Evolutionary conservation across 768 basidiomycete genomes (phyloP).

Genomic region (Amanita phalloides): DNA sequence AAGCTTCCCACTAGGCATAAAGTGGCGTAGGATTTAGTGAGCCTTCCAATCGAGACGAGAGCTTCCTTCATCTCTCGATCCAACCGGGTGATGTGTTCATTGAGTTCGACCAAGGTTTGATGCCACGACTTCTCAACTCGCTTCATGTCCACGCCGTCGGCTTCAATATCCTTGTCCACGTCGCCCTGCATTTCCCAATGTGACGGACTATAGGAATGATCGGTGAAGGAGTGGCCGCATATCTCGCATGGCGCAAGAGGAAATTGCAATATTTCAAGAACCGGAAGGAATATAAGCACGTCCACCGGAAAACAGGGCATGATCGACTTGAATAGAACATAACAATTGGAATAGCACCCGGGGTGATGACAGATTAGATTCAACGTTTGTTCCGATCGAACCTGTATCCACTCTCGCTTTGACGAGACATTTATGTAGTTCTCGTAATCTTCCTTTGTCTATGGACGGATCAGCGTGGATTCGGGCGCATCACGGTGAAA

Average conservation of each 20-base stretch:
- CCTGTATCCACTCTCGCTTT: not conserved
- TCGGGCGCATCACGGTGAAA: too few species aligned
- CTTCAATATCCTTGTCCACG: not conserved
- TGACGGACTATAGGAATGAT: not conserved
- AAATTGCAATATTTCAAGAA: not conserved
- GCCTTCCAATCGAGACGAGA: not conserved
- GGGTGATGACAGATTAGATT: not conserved
- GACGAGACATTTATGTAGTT: not conserved
- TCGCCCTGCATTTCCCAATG: not conserved
- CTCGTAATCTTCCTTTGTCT: not conserved
- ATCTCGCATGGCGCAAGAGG: not conserved
- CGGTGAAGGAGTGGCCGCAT: not conserved
- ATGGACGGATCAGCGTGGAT: not conserved
- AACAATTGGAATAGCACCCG: not conserved
- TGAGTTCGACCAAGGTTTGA: too few species aligned
- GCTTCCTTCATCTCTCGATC: not conserved
- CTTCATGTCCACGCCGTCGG: constrained; percentile 1
- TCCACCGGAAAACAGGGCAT: not conserved
- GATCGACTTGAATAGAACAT: not conserved
- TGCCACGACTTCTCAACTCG: too few species aligned
- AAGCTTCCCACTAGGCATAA: not conserved
- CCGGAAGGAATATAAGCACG: not conserved
- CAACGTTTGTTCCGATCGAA: not conserved
- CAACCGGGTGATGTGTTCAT: too few species aligned
- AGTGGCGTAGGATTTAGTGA: not conserved